A percentile compares a stretch with the other conserved stretches of the same genome.
Conservation (phyloP, 2,329 filamentous ascomycete genomes). For the Acarospora socialis region DNA sequence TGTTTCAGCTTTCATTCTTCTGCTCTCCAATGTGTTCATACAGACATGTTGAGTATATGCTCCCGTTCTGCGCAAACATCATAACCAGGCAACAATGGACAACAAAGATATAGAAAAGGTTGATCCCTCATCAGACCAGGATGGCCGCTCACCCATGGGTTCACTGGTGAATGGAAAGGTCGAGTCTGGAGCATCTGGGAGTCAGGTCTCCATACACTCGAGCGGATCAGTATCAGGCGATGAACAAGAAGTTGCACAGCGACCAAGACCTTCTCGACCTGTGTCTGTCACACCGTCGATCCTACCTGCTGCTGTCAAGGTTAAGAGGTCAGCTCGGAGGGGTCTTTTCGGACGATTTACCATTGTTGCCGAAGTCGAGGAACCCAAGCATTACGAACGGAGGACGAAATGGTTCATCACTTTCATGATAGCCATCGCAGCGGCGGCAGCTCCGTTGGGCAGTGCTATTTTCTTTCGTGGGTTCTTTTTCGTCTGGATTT, state of each 20-base stretch:
- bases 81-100: too few relatives aligned
- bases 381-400: constrained; percentile 57
- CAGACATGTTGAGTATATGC: too few relatives aligned
- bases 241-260: constrained; percentile 13
- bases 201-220: too few relatives aligned
- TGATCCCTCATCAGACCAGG: too few relatives aligned
- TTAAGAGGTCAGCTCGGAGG: constrained; percentile 44
- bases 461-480: constrained; percentile 71
- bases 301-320: constrained; percentile 28
- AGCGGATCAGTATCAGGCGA: constrained; percentile 8
- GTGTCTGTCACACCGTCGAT: constrained; percentile 18
- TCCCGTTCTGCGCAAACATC: too few relatives aligned
- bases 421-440: constrained; percentile 60
- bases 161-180: too few relatives aligned
- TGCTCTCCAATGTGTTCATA: too few relatives aligned
- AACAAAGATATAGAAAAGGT: too few relatives aligned
- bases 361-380: constrained; percentile 63
- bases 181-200: too few relatives aligned
- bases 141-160: too few relatives aligned
- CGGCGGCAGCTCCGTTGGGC: constrained; percentile 65
- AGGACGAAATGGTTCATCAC: constrained; percentile 78
- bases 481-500: constrained; percentile 19
- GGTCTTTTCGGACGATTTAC: constrained; percentile 59
- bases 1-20: too few relatives aligned
- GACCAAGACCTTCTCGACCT: constrained; percentile 10